Evolutionary conservation across 2,329 filamentous ascomycete genomes (phyloP), one percentile per base, ranked within the genome.

Genomic region (Diaporthe ampelina): DNA sequence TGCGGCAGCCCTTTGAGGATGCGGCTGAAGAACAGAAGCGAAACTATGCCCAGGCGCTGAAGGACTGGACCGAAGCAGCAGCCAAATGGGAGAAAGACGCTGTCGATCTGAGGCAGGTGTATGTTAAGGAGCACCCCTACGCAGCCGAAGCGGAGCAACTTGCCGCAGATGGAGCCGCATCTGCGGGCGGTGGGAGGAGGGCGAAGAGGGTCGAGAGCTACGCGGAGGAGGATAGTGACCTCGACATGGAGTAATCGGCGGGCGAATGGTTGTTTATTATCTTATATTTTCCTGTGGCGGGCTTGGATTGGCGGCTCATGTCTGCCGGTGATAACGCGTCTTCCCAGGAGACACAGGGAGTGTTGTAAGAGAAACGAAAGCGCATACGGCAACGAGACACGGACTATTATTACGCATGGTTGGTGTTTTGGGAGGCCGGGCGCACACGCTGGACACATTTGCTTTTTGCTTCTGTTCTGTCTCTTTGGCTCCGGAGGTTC

Each of bases 1-100:
- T 91, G 78, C 94, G 93, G 80, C 88, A 89, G 80, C 95, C 95
- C 0, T 98, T 94, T 79, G 89, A 95, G 65, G 92, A 95, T 37
- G 89, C 92, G 81, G 94, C 94, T 5, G 88, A 92, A 72, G 88
- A 88, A 70, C 93, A 94, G 77, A 95, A 95, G 81, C 87, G 88
- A 73, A 86, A 84, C 1, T 94, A 95, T 77, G 86, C 86, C 37
- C 86, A 87, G 50, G 88, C 88, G 9, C 80, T 93, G 71, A 87
- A 86, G 21, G 86, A 86, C 29, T 95, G 91, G 82, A 91, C 91
- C 61, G 86, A 87, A 67, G 86, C 88, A n/a, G 87, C 90, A 11
- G 89, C 87, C 68, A 88, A 89, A 72, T 98, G 95, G 94, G 94
- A 97, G 80, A 85, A 83, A 26, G 89, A 91, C 73, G 93, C 93